Conservation (phyloP, 371 early-diverging fungal species). For the Mortierella sp. region DNA sequence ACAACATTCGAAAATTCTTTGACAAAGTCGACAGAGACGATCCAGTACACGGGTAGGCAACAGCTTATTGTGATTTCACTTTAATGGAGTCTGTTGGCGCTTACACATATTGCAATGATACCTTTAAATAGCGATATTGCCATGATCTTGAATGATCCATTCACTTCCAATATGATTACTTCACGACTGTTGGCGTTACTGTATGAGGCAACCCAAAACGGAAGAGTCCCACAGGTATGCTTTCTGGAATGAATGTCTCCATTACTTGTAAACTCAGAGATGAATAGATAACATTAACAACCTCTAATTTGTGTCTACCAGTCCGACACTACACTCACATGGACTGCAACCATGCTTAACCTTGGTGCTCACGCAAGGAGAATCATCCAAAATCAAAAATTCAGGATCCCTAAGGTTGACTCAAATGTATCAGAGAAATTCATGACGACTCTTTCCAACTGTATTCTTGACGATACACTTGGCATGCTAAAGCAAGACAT, state of each 20-base stretch:
- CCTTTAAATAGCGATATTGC: conserved; percentile 65
- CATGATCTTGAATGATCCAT: conserved; percentile 72
- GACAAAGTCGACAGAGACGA: conserved; percentile 66
- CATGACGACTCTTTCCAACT: conserved; percentile 38
- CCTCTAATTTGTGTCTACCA: neutral
- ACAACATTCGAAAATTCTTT: conserved; percentile 76
- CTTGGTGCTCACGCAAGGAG: conserved; percentile 67
- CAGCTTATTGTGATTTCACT: neutral
- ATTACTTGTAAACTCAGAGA: neutral
- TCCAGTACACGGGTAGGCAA: conserved; percentile 72
- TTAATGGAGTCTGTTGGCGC: neutral
- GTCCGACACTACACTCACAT: conserved; percentile 43
- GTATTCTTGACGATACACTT: conserved; percentile 43
- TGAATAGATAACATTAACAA: neutral
- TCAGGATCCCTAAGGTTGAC: conserved; percentile 55
- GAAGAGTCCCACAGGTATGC: conserved; percentile 28
- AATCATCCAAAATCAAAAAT: conserved; percentile 53
- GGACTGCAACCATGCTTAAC: conserved; percentile 68
- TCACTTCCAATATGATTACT: conserved; percentile 66
- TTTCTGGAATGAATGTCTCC: neutral
- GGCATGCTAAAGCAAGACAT: conserved; percentile 35
- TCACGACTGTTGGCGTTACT: conserved; percentile 40
- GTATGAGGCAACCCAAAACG: conserved; percentile 35
- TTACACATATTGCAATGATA: neutral
- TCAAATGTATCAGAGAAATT: conserved; percentile 46